Conservation (phyloP, 495 filamentous ascomycete genomes). For the Choiromyces venosus region DNA sequence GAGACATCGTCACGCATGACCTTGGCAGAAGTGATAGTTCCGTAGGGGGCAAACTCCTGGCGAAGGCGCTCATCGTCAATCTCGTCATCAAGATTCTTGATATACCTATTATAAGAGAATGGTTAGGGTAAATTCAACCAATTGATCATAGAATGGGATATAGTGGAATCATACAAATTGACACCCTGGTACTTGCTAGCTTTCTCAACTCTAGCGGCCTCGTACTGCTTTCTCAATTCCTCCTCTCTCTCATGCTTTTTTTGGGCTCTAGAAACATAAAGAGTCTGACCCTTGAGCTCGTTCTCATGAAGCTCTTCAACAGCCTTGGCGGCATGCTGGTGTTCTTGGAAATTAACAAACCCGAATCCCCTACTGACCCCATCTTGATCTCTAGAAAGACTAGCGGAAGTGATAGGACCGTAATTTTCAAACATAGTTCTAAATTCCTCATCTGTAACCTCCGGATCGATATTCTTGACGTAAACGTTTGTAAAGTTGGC, state of each 20-base stretch:
- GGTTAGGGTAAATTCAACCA: slow-evolving; percentile 10
- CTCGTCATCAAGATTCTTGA: slow-evolving; percentile 97
- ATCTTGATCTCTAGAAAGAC: slow-evolving; percentile 80
- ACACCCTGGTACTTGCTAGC: slow-evolving; percentile 98
- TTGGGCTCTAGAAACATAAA: slow-evolving; percentile 97
- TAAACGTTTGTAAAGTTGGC: slow-evolving; percentile 99
- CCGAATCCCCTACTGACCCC: slow-evolving; percentile 96
- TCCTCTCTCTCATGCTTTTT: slow-evolving; percentile 99
- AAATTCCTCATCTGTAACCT: slow-evolving; percentile 90
- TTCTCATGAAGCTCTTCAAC: slow-evolving; percentile 90
- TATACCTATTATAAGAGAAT: slow-evolving; percentile 53
- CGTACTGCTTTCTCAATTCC: slow-evolving; percentile 97
- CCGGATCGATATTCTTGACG: slow-evolving; percentile 93
- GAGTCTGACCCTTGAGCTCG: slow-evolving; percentile 84
- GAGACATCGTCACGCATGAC: slow-evolving; percentile 84
- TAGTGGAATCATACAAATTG: slow-evolving; percentile 56
- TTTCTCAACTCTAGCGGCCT: slow-evolving; percentile 96
- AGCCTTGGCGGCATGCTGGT: slow-evolving; percentile 78
- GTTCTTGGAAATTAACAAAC: slow-evolving; percentile 93
- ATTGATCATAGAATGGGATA: not conserved
- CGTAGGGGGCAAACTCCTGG: slow-evolving; percentile 79
- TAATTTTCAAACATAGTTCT: slow-evolving; percentile 82
- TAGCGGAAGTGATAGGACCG: slow-evolving; percentile 92
- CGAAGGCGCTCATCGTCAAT: slow-evolving; percentile 97
- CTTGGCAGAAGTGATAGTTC: slow-evolving; percentile 96